Evolutionary conservation across 2,329 filamentous ascomycete genomes (phyloP), one percentile per base, ranked within the genome.

Genomic region (Pseudocercospora macadamiae): DNA sequence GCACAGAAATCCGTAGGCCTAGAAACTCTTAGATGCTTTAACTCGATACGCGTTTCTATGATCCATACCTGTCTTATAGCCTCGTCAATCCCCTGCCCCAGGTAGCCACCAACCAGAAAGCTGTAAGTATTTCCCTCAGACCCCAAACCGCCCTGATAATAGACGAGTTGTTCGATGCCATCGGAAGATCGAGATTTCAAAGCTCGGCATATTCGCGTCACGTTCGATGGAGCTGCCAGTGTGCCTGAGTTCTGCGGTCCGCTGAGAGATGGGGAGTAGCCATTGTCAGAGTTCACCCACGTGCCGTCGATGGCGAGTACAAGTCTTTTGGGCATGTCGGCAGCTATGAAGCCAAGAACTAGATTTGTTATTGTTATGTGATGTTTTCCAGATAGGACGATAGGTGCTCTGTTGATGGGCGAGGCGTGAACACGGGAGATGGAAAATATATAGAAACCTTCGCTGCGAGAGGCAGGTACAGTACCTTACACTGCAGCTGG

Each of bases 61-160:
- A n/a, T n/a, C n/a, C n/a, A n/a, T n/a, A n/a, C n/a, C n/a, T 86
- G 84, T 9, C 83, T 79, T 57, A 87, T 80, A 53, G 87, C 71
- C 51, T 70, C 70, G 6, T 64, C 65, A 9, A 75, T 60, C 4
- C 73, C 73, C 6, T 61, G 47, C 3, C 69, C 67, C 9, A 66
- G 64, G 8, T 60, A 65, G 7, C 66, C 68, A 23, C 66, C 64
- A n/a, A 66, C 32, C 3, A 67, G 32, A 21, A 61, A 59, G 23
- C 28, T 64, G 16, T 55, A 62, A 30, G 37, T 55, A 42, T 63
- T 64, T 14, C 54, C 53, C 10, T 62, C 59, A 14, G 57, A 67
- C 8, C 68, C 68, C 1, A 71, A 49, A 4, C 68, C 67, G 23
- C 66, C 63, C 59, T 71, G 68, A 32, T 71, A 71, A 59, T 70